A percentile compares a stretch with the other conserved stretches of the same genome.
These are phyloP conservation scores for Lepraria neglecta DNA, from an alignment of 495 filamentous ascomycete genomes.

Conservation along the genomic window DNA sequence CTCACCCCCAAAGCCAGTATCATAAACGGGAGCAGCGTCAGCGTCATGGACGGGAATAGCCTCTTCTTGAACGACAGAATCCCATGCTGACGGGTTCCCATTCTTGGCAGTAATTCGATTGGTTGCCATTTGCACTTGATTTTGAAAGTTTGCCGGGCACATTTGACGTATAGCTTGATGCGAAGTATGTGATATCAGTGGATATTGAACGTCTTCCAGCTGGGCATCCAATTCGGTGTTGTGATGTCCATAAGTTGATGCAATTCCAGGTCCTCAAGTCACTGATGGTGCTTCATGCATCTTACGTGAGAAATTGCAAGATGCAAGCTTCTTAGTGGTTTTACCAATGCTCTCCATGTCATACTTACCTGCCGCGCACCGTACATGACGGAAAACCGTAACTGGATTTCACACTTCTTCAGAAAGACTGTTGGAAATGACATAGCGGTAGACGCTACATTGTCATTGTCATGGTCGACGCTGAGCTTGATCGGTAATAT, in stretches of 20 bases:
- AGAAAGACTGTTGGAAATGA: not conserved
- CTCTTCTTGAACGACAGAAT: too few relatives aligned
- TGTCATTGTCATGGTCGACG: conserved; percentile 9
- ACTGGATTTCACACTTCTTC: not conserved
- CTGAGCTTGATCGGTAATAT: not conserved
- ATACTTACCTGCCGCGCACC: not conserved
- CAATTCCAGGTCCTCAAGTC: not conserved
- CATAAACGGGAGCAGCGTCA: too few relatives aligned
- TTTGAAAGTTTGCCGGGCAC: not conserved
- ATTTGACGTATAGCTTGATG: not conserved
- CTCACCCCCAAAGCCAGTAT: too few relatives aligned
- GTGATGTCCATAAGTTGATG: not conserved
- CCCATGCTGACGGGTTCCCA: too few relatives aligned
- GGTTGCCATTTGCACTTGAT: too few relatives aligned
- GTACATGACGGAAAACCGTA: not conserved
- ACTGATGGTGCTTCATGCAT: not conserved
- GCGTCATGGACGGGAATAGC: too few relatives aligned
- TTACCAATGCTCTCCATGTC: not conserved
- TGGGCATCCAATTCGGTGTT: not conserved
- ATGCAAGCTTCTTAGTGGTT: not conserved
- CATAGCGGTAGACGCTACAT: not conserved
- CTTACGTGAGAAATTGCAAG: not conserved
- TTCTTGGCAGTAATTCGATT: too few relatives aligned
- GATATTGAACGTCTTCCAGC: not conserved
- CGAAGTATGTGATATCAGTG: not conserved